Evolutionary conservation across 768 basidiomycete species (phyloP).

Genomic region (Mycena maculata): DNA sequence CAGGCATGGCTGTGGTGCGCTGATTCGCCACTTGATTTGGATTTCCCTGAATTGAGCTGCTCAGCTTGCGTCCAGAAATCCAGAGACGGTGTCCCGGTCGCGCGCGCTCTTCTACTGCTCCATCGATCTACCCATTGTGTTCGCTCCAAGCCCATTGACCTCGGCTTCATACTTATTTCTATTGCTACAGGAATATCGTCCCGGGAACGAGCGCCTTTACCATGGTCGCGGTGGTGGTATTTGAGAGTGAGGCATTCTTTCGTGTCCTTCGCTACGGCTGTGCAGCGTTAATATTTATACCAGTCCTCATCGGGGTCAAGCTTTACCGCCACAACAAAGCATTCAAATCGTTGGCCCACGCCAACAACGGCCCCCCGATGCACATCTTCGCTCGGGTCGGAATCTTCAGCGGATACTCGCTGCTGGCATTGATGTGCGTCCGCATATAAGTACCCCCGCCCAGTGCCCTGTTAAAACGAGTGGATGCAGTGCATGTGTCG

Average conservation of each 20-base stretch:
- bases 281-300: background rate
- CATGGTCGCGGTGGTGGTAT: background rate
- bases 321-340: constrained; percentile 9
- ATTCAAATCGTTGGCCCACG: background rate
- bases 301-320: constrained; percentile 22
- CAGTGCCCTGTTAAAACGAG: background rate
- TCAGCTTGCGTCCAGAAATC: background rate
- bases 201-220: constrained; percentile 6
- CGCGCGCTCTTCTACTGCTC: constrained; percentile 23
- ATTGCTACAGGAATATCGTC: background rate
- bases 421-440: constrained; percentile 13
- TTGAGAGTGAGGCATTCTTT: constrained; percentile 2
- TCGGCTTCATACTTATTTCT: background rate
- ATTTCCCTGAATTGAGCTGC: background rate
- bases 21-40: background rate
- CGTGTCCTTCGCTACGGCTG: background rate
- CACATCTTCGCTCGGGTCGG: constrained; percentile 10
- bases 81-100: constrained; percentile 17
- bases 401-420: constrained; percentile 12
- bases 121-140: constrained; percentile 13
- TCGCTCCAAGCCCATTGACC: background rate
- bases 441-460: background rate
- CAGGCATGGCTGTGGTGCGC: constrained; percentile 4
- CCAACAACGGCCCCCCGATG: background rate
- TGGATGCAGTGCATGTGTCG: constrained; percentile 4